Base-by-base conservation (phyloP, 192 early-diverging fungal genomes). In the Pilaira anomala region DNA sequence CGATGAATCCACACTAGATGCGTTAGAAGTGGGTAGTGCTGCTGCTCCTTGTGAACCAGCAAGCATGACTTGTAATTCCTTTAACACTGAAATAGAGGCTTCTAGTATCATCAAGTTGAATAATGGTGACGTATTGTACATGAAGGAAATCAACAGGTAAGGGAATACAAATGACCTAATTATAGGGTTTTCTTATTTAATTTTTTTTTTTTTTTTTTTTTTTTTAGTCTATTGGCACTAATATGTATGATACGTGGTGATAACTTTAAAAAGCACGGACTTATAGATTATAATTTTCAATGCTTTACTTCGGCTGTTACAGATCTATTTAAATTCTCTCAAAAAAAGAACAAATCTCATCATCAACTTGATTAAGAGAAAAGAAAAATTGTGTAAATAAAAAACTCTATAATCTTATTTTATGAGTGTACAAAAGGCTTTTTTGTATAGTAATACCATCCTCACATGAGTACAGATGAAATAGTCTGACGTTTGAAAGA, bases 221-320 rank as follows among this genome's bases (percentile, higher is more conserved):
- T 62, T 28, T 40, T n/a, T 60, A 91, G 89, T 39, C 64, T 84
- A 25, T 76, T 95, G 9, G 83, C 85, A 2, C 72, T 94, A 42
- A 91, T 95, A 25, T 90, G 87, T 72, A 66, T 95, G 50, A 55
- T 95, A 19, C 76, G 90, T 21, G 82, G 87, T 25, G 93, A 93
- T 64, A 91, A 88, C 49, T 93, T 90, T 76, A 89, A 91, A 63
- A 88, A 91, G 60, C 80, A 82, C 55, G 93, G 91, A 11, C 62
- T 95, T 70, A 85, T 95, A 52, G 92, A 95, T 69, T 95, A 88
- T 68, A 95, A 95, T 69, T 92, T 95, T 66, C 76, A 84, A 30
- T 85, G 86, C 54, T 92, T 94, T 21, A 80, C 83, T 49, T 82
- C 93, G 53, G 89, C 91, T 18, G 83, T 95, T 51, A 77, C 85